Evolutionary conservation across 2,329 filamentous ascomycete genomes (phyloP), one percentile per base, ranked within the genome.

Genomic region (Calonectria pauciramosa): DNA sequence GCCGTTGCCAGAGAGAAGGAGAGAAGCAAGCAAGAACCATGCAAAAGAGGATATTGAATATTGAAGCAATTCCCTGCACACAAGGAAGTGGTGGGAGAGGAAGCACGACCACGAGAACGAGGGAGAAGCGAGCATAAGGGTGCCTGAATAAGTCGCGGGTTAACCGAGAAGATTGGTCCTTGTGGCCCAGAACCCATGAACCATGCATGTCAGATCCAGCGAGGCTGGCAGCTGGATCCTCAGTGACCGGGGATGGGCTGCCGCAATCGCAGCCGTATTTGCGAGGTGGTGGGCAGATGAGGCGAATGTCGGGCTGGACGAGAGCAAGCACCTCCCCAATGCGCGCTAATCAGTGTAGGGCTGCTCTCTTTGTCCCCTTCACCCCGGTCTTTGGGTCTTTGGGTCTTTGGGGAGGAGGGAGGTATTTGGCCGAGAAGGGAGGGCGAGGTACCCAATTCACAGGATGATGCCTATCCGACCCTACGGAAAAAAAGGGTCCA

Each of bases 121-220:
- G 60, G 38, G 60, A 49, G 26, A 34, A 34, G 26, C 41, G 60
- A 47, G 41, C 14, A 41, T 34, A 41, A 32, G 28, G 28, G 60
- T 23, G 41, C 38, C 38, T 65, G 60, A 49, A 49, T 34, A 63
- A 26, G 56, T 28, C 26, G 34, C 56, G 41, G 30, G 38, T 32
- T 65, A 65, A 49, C 60, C 56, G 56, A 63, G 34, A 63, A 63
- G 34, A 41, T 26, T 34, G 36, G 23, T 30, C 52, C 66, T 36
- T 41, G 71, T 54, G 71, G 71, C 66, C 60, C 30, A 67, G 51
- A 70, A 70, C 66, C 66, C 49, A 60, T 65, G 59, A 60, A 60
- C 63, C 71, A 75, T 72, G 73, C 73, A 73, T 75, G 73, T 75
- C 73, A 75, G 73, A 70, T 63, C 56, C 49, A 38, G 59, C 41